Base-by-base conservation (phyloP, 2,329 filamentous ascomycete species). In the Davidsoniella virescens region DNA sequence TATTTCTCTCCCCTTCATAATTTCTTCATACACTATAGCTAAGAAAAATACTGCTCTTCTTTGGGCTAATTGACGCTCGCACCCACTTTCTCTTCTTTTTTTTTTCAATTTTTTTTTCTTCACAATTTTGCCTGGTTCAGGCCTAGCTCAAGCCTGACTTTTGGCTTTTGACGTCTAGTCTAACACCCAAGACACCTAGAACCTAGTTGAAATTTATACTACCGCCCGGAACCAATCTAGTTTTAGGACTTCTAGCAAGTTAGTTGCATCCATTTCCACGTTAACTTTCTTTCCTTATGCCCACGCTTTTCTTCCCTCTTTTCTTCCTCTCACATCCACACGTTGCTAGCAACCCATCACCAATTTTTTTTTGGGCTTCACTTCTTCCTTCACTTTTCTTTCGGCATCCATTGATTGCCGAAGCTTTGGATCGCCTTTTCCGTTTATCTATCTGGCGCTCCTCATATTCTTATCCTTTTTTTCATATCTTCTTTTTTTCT, bases 251-350 rank as follows among this genome's bases (percentile, higher is more conserved):
- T 8, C 26, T 29, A 29, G 18, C 38, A 9, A 18, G 7, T 40
- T 40, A 5, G 38, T 40, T 40, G 5, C 38, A 16, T 12, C 9
- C 12, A 40, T 8, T 29, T 29, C 26, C 9, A 29, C 6, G 7
- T 29, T 29, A 29, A 29, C 26, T 29, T 29, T 29, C 9, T 29
- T 29, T 29, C 26, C 26, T 29, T 7, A 29, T n/a, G 38, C 38
- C 12, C n/a, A 18, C 38, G n/a, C 38, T 43, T 44, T 51, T 53
- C 39, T 44, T 42, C 14, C 33, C 39, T 41, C 38, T 53, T 54
- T 42, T 20, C 40, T 43, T 39, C 10, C 43, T 33, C 38, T 41
- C 7, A 53, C 9, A 44, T 2, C 26, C 8, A 16, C 18, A n/a
- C 18, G n/a, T n/a, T n/a, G n/a, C n/a, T n/a, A 26, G 18, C 12